phyloP scores from a whole-genome alignment of 2,329 filamentous ascomycete genomes.

The Cladosporium sp. region DNA sequence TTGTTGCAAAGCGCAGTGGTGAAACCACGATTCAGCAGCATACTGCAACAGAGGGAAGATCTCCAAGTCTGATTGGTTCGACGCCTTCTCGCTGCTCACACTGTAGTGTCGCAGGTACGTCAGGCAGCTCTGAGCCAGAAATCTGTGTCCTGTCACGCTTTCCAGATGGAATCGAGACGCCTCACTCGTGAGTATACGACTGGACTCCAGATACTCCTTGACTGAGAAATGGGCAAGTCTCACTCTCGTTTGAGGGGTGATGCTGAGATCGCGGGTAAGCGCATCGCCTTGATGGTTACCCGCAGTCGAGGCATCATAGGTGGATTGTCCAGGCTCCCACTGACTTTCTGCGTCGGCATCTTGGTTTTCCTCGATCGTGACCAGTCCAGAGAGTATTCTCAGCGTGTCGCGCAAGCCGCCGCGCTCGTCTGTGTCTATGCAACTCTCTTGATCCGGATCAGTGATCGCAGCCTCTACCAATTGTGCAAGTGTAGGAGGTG shows the following conservation, averaged over 20 bases:
- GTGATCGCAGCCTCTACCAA: slow-evolving; percentile 19
- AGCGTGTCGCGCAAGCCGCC: slow-evolving; percentile 12
- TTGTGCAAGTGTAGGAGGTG: slow-evolving; percentile 16
- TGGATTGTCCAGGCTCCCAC: neutral
- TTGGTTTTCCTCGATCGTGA: slow-evolving; percentile 3
- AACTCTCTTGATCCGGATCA: slow-evolving; percentile 10
- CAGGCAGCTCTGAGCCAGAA: slow-evolving; percentile 17
- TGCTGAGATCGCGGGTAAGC: neutral
- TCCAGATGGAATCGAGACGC: slow-evolving; percentile 13
- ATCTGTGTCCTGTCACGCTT: slow-evolving; percentile 8
- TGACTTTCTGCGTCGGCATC: neutral
- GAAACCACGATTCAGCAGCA: slow-evolving; percentile 14
- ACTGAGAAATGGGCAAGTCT: slow-evolving; percentile 23
- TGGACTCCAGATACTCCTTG: slow-evolving; percentile 22
- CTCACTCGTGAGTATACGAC: slow-evolving; percentile 11
- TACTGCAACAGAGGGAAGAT: slow-evolving; percentile 16
- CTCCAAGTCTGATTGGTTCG: slow-evolving; percentile 9
- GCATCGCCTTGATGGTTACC: neutral
- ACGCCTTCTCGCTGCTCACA: slow-evolving; percentile 7
- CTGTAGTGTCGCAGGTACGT: slow-evolving; percentile 15
- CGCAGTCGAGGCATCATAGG: neutral
- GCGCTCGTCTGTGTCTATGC: slow-evolving; percentile 13
- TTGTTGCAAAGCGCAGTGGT: slow-evolving; percentile 14
- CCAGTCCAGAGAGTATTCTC: slow-evolving; percentile 15
- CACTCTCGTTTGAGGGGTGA: slow-evolving; percentile 9